Percentiles rank a stretch among this genome's conserved stretches.
phyloP scores from a whole-genome alignment of 192 early-diverging fungal genomes.

The Physocladia obscura region DNA sequence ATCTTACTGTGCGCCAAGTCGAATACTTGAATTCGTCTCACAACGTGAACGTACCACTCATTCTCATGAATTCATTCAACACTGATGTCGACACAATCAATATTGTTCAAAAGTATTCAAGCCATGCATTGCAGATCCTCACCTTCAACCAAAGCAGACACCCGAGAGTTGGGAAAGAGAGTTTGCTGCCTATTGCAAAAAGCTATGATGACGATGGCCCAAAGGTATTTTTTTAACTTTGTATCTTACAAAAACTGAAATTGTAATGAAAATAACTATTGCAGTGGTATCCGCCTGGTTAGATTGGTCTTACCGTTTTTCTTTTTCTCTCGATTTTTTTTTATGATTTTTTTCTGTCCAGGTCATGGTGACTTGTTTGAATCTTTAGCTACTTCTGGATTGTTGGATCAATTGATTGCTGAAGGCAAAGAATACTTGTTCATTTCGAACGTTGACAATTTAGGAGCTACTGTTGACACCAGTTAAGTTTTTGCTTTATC shows the following conservation, averaged over 20 bases:
- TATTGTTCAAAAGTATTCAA: conserved; percentile 97
- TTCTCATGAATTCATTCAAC: conserved; percentile 99
- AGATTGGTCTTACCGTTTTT: too few relatives aligned
- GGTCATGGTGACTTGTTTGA: conserved; percentile 99
- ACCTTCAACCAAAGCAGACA: conserved; percentile 98
- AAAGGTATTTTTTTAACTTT: not conserved
- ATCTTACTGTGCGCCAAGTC: conserved; percentile 97
- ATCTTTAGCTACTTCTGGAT: conserved; percentile 85
- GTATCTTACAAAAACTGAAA: not conserved
- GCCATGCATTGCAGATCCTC: conserved; percentile 86
- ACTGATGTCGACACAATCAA: conserved; percentile 96
- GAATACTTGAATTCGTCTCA: conserved; percentile 92
- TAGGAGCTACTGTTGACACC: conserved; percentile 95
- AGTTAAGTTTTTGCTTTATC: conserved; percentile 35
- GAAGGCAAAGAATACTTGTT: conserved; percentile 98
- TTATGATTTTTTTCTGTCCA: too few relatives aligned
- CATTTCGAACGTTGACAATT: conserved; percentile 98
- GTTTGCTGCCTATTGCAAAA: conserved; percentile 79
- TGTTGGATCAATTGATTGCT: conserved; percentile 87
- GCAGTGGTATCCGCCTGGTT: conserved; percentile 86
- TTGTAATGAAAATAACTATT: not conserved
- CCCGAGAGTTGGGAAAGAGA: conserved; percentile 92
- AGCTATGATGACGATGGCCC: conserved; percentile 57
- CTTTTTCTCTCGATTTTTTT: too few relatives aligned
- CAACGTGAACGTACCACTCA: conserved; percentile 90